Conservation (phyloP, 2,329 filamentous ascomycete species). For the Trichophaea hybrida region DNA sequence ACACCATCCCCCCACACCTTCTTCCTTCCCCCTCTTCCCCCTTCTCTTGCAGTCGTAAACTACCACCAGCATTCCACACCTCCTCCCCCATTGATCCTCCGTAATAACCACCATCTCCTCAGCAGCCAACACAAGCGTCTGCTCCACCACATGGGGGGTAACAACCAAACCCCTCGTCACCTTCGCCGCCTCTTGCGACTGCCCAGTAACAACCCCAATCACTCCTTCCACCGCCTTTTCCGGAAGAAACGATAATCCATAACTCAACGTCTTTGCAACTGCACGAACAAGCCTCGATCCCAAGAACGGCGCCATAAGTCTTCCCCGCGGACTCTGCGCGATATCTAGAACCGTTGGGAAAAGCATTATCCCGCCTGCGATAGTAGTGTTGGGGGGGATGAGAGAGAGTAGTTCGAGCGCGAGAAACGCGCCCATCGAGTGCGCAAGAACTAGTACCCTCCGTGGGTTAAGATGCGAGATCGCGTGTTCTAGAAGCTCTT, state of each 20-base stretch:
- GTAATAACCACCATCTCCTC: slow-evolving; percentile 47
- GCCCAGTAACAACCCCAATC: slow-evolving; percentile 25
- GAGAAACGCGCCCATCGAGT: slow-evolving; percentile 62
- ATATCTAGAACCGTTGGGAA: slow-evolving; percentile 66
- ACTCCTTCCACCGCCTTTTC: slow-evolving; percentile 38
- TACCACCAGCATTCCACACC: slow-evolving; percentile 33
- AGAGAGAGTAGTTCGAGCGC: slow-evolving; percentile 47
- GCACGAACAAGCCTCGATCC: background rate
- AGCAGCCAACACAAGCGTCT: slow-evolving; percentile 44
- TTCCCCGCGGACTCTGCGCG: slow-evolving; percentile 46
- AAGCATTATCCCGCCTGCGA: slow-evolving; percentile 44
- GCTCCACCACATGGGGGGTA: slow-evolving; percentile 44
- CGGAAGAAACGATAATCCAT: slow-evolving; percentile 31
- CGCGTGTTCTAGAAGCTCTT: slow-evolving; percentile 28
- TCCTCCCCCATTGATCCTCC: slow-evolving; percentile 46
- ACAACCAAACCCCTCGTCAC: slow-evolving; percentile 35
- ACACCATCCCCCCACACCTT: slow-evolving; percentile 24
- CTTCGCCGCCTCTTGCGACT: slow-evolving; percentile 5
- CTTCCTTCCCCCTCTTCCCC: background rate
- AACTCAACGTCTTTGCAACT: background rate
- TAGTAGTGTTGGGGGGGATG: background rate
- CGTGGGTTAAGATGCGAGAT: slow-evolving; percentile 32
- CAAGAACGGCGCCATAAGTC: slow-evolving; percentile 31
- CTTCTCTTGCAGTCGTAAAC: background rate
- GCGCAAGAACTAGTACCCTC: slow-evolving; percentile 52